Evolutionary conservation across 371 early-diverging fungal species (phyloP).

Genomic region (Mortierella sp.): DNA sequence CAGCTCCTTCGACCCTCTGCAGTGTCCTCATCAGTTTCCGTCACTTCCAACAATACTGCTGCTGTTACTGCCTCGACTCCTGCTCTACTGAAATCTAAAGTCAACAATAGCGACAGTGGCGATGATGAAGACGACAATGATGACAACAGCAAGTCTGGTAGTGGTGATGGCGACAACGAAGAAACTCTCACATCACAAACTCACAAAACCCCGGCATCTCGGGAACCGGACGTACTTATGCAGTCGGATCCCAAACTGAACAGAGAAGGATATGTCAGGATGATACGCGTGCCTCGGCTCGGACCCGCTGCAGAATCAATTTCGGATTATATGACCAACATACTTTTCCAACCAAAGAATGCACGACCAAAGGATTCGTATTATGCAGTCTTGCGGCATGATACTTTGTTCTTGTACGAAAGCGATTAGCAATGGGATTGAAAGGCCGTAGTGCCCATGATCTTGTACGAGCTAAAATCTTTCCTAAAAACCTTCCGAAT

Average conservation of each 20-base stretch:
- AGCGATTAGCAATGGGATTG: conserved; percentile 86
- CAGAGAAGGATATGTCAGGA: conserved; percentile 51
- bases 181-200: conserved; percentile 7
- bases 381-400: conserved; percentile 84
- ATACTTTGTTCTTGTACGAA: conserved; percentile 87
- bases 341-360: conserved; percentile 54
- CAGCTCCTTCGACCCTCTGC: not conserved
- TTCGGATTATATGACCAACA: conserved; percentile 56
- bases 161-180: not conserved
- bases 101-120: not conserved
- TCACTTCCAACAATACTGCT: not conserved
- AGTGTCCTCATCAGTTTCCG: not conserved
- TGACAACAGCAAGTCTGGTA: not conserved
- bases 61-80: not conserved
- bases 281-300: conserved; percentile 48
- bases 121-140: not conserved
- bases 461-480: conserved; percentile 76
- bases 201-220: conserved; percentile 9
- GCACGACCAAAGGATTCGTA: conserved; percentile 65
- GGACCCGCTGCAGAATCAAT: conserved; percentile 52
- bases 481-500: conserved; percentile 71
- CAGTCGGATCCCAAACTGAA: conserved; percentile 52
- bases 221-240: conserved; percentile 38
- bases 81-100: not conserved
- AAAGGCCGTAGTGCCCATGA: conserved; percentile 78